Evolutionary conservation across 306 rosid genomes (phyloP).

Genomic region (Mucuna pruriens): DNA sequence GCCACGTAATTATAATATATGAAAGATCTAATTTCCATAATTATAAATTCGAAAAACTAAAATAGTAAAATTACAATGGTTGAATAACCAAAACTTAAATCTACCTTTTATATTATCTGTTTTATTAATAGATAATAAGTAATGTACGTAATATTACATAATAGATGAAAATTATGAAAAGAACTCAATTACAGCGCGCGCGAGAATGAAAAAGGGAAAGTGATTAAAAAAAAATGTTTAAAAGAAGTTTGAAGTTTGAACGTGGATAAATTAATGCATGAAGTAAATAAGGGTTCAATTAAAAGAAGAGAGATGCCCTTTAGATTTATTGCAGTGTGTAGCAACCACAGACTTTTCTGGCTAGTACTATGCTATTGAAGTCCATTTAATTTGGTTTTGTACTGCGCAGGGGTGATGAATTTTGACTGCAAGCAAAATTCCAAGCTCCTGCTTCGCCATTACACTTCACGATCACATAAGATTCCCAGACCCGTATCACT

Average conservation of each 20-base stretch:
- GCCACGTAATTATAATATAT: no score
- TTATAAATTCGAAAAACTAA: no score
- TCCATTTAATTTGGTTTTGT: slow-evolving; percentile 3
- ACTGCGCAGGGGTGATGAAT: slow-evolving; percentile 1
- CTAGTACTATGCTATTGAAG: background rate
- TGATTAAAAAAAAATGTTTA: background rate
- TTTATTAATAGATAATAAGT: no score
- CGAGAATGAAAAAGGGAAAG: background rate
- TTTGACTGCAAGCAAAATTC: slow-evolving; percentile 11
- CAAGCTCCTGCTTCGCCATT: background rate
- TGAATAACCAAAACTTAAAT: no score
- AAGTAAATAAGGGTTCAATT: slow-evolving; percentile 15
- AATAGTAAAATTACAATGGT: no score
- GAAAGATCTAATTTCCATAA: no score
- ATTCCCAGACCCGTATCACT: background rate
- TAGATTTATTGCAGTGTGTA: slow-evolving; percentile 5
- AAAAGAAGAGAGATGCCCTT: background rate
- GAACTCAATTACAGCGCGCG: background rate
- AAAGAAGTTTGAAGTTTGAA: background rate
- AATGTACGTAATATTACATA: no score
- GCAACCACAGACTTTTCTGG: slow-evolving; percentile 10
- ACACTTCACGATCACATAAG: background rate
- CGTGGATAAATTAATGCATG: background rate
- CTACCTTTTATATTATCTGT: no score
- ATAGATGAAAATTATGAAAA: background rate